Conservation (phyloP, 1,139 yeast genomes). For the Candida sanyaensis region DNA sequence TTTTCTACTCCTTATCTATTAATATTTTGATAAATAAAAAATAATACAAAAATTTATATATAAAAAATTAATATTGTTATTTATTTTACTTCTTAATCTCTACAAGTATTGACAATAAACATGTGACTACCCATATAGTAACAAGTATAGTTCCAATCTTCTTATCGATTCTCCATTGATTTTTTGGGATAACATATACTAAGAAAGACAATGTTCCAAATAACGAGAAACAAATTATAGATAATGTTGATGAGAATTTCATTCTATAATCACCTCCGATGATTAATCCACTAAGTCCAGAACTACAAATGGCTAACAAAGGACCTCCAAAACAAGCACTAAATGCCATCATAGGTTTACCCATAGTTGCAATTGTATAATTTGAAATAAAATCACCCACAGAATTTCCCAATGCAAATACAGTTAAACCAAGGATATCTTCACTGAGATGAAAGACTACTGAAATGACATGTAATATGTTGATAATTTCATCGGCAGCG, state of each 20-base stretch:
- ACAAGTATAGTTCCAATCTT: slow-evolving; percentile 57
- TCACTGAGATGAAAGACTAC: slow-evolving; percentile 65
- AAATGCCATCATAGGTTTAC: slow-evolving; percentile 89
- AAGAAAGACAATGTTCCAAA: slow-evolving; percentile 55
- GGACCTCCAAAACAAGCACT: slow-evolving; percentile 98
- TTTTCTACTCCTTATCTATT: not conserved
- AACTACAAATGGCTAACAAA: slow-evolving; percentile 48
- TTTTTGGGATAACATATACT: slow-evolving; percentile 56
- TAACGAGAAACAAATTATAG: slow-evolving; percentile 53
- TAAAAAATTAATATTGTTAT: not conserved
- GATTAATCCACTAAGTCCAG: slow-evolving; percentile 62
- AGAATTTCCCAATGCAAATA: slow-evolving; percentile 92
- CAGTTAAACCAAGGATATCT: slow-evolving; percentile 79
- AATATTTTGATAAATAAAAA: not conserved
- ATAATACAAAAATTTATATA: not conserved
- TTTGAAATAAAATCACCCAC: slow-evolving; percentile 88
- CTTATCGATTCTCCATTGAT: slow-evolving; percentile 66
- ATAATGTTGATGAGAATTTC: slow-evolving; percentile 27
- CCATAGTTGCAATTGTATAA: slow-evolving; percentile 79
- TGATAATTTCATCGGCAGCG: slow-evolving; percentile 77
- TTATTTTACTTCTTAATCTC: slow-evolving; percentile 16
- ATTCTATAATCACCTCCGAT: slow-evolving; percentile 22
- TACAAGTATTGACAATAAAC: slow-evolving; percentile 36
- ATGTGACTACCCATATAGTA: slow-evolving; percentile 55
- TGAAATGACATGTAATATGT: slow-evolving; percentile 64